phyloP scores from a whole-genome alignment of 202 grass and related monocot genomes.

The Panicum virgatum region DNA sequence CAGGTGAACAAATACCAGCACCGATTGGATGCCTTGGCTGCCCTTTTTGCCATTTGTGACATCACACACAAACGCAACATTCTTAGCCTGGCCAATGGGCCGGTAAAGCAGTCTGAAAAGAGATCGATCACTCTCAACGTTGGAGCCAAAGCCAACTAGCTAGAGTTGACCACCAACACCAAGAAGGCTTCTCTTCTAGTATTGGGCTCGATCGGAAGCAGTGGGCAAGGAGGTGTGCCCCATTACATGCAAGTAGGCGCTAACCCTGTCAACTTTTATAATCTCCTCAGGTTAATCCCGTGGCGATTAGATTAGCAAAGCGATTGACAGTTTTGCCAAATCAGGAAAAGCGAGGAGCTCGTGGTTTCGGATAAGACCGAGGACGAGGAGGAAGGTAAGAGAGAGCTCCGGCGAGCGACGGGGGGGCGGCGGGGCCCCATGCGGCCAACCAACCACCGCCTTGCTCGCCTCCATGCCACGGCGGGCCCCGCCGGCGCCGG shows the following conservation, averaged over 20 bases:
- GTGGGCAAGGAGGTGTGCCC: background rate
- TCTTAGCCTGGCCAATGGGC: slow-evolving; percentile 29
- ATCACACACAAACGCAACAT: slow-evolving; percentile 12
- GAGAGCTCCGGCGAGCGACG: background rate
- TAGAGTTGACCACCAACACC: slow-evolving; percentile 27
- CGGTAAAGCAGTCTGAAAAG: background rate
- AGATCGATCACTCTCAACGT: background rate
- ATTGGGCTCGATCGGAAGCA: too few species aligned
- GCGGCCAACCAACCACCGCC: background rate
- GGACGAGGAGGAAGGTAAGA: background rate
- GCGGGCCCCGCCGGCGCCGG: background rate
- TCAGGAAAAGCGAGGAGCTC: slow-evolving; percentile 16
- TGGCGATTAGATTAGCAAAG: background rate
- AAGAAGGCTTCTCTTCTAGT: too few species aligned
- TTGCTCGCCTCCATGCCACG: slow-evolving; percentile 42
- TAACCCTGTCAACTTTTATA: background rate
- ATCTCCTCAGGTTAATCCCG: background rate
- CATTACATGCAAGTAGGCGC: background rate
- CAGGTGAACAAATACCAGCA: background rate
- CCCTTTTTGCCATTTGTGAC: background rate
- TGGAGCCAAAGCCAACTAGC: too few species aligned
- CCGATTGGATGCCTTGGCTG: background rate
- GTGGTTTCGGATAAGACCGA: slow-evolving; percentile 30
- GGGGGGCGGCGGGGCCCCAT: background rate
- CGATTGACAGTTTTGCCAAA: slow-evolving; percentile 10